Base-by-base conservation (phyloP, 139 green algal genomes). In the Volvox africanus region DNA sequence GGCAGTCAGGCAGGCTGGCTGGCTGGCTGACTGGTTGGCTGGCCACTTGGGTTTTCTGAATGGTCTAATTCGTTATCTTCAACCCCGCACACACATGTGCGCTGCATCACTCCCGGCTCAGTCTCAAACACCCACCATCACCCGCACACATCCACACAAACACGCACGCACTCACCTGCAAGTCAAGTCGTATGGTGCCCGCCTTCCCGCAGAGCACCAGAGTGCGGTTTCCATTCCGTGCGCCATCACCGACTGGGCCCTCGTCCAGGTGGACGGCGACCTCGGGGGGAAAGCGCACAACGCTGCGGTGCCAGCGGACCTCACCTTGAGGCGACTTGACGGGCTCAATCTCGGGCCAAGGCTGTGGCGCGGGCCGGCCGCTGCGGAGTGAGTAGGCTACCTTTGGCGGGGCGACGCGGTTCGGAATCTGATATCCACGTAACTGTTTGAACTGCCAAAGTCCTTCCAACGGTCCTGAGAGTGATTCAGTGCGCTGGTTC, bases 171-270 rank as follows among this genome's bases (percentile, higher is more conserved):
- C 44, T 11, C 68, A 89, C 84, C 84, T 82, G 69, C 37, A 89
- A 50, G 85, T 67, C 32, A 1, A 89, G 85, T 3, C 85, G 85
- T 6, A 94, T 75, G 85, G 36, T 92, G 71, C 94, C 94, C 33
- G 92, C 93, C 37, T 87, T 88, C 61, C 94, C 94, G 85, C 87
- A 83, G 0, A 94, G 30, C 19, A 76, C 24, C 71, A 94, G 90
- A 28, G 24, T 81, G 36, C 67, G 77, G 22, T 2, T 21, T 3
- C 33, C n/a, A 12, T 33, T 28, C 82, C 2, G 32, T 12, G 61
- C 37, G 32, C 9, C 33, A 65, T 32, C 80, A 30, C 17, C 55
- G 44, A 9, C 44, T 55, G 44, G 5, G 44, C 44, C 18, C 24
- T 44, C 93, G 55, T 92, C 12, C 55, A 92, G 78, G 14, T 62